Evolutionary conservation across 225 moss, liverwort and hornwort genomes (phyloP).

Genomic region (Sphagnum contortum): DNA sequence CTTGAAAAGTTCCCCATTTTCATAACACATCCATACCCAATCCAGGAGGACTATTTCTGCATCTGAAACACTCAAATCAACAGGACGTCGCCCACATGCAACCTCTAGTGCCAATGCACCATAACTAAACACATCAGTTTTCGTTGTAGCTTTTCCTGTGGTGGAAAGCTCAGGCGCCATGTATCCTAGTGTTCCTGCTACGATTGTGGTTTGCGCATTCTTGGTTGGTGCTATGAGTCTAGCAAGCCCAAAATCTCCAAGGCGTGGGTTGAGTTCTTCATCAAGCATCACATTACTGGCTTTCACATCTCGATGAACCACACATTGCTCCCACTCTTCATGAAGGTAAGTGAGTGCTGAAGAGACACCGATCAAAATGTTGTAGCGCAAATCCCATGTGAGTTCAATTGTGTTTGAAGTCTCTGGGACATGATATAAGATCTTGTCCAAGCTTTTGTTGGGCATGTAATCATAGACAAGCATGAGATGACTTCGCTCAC

Average conservation of each 20-base stretch:
- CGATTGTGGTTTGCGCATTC: constrained; percentile 41
- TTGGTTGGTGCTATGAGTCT: constrained; percentile 49
- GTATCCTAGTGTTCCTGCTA: constrained; percentile 69
- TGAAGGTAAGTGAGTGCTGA: constrained; percentile 53
- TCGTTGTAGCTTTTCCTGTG: constrained; percentile 49
- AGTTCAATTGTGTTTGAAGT: no score
- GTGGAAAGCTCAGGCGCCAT: constrained; percentile 61
- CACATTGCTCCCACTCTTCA: constrained; percentile 69
- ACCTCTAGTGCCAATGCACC: constrained; percentile 46
- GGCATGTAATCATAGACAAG: constrained; percentile 31
- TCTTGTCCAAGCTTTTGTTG: constrained; percentile 30
- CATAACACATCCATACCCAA: constrained; percentile 46
- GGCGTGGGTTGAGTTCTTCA: constrained; percentile 27
- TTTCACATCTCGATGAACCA: constrained; percentile 65
- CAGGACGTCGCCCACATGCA: constrained; percentile 40
- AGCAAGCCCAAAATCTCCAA: constrained; percentile 58
- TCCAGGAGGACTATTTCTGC: constrained; percentile 45
- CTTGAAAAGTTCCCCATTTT: constrained; percentile 20
- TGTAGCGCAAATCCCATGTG: constrained; percentile 13
- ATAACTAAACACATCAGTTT: constrained; percentile 62
- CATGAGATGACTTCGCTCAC: constrained; percentile 23
- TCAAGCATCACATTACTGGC: constrained; percentile 70
- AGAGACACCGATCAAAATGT: constrained; percentile 41
- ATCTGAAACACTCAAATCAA: constrained; percentile 20
- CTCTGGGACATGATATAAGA: neutral